Evolutionary conservation across 2,329 filamentous ascomycete genomes (phyloP).

Genomic region (Fusarium dimerum): DNA sequence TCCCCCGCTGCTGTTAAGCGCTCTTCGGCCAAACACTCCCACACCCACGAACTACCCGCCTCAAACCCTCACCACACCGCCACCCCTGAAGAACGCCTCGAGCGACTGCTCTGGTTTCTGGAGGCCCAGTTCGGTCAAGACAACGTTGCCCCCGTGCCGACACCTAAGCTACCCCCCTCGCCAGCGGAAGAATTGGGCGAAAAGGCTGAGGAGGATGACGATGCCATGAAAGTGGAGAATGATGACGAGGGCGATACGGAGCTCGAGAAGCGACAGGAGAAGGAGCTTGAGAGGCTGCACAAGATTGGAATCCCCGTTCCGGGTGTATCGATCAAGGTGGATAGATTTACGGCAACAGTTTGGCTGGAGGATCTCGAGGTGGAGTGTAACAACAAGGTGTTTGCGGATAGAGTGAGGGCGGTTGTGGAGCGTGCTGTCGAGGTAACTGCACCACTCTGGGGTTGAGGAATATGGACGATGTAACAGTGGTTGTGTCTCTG

Average conservation of each 20-base stretch:
- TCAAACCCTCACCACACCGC: slow-evolving; percentile 74
- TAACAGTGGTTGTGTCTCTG: not conserved
- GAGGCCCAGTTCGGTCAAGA: slow-evolving; percentile 93
- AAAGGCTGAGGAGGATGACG: slow-evolving; percentile 41
- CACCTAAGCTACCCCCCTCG: slow-evolving; percentile 54
- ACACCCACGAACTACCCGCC: slow-evolving; percentile 44
- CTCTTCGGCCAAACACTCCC: slow-evolving; percentile 35
- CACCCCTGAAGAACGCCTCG: slow-evolving; percentile 73
- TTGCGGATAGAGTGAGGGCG: slow-evolving; percentile 81
- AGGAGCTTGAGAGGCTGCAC: slow-evolving; percentile 78
- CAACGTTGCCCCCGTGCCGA: slow-evolving; percentile 75
- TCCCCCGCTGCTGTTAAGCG: slow-evolving; percentile 93
- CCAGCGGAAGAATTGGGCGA: slow-evolving; percentile 36
- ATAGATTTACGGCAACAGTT: slow-evolving; percentile 83
- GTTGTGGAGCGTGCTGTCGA: slow-evolving; percentile 90
- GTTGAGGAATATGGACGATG: slow-evolving; percentile 30
- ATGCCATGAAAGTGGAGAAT: slow-evolving; percentile 35
- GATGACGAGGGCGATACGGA: slow-evolving; percentile 43
- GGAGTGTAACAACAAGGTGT: slow-evolving; percentile 76
- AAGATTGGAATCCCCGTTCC: slow-evolving; percentile 87
- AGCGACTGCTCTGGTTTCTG: slow-evolving; percentile 90
- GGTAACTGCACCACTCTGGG: slow-evolving; percentile 76
- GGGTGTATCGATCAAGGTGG: slow-evolving; percentile 81
- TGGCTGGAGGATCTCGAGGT: slow-evolving; percentile 93
- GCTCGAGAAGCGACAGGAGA: slow-evolving; percentile 57